Conservation (phyloP, 805 yeast genomes). For the Candida patagonica region DNA sequence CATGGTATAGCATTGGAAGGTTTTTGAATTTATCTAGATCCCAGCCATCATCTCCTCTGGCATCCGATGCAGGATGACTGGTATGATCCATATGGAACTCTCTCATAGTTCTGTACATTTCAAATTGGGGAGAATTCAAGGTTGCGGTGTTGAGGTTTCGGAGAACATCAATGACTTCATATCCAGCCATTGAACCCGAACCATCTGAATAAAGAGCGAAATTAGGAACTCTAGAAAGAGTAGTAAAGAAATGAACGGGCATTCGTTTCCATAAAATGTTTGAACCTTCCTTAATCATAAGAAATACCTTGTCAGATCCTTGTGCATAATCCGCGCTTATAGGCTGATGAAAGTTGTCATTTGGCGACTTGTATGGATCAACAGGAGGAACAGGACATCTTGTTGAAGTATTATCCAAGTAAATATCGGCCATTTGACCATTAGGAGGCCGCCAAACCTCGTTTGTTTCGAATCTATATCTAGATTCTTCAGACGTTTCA, state of each 20-base stretch:
- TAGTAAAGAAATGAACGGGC: conserved; percentile 29
- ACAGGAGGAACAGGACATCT: conserved; percentile 9
- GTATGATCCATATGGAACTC: conserved; percentile 18
- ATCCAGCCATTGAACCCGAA: conserved; percentile 25
- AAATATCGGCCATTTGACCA: neutral
- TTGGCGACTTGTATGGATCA: conserved; percentile 5
- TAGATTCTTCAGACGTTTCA: neutral
- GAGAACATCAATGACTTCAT: conserved; percentile 26
- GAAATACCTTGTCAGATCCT: conserved; percentile 21
- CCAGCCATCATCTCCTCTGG: conserved; percentile 23
- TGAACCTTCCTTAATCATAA: conserved; percentile 31
- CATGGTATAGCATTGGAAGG: conserved; percentile 30
- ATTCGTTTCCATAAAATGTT: conserved; percentile 28
- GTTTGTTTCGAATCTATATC: conserved; percentile 7
- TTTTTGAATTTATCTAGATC: conserved; percentile 30
- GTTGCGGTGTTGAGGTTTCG: conserved; percentile 17
- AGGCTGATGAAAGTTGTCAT: conserved; percentile 18
- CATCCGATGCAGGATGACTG: conserved; percentile 11
- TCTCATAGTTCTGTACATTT: conserved; percentile 22
- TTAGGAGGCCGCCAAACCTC: conserved; percentile 14
- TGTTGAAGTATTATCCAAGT: neutral
- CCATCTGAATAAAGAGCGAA: conserved; percentile 29
- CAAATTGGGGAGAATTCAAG: conserved; percentile 13
- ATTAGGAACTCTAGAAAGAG: conserved; percentile 26
- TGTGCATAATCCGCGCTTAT: conserved; percentile 20